Percentiles rank a stretch among this genome's conserved stretches.
Conservation (phyloP, 2,329 filamentous ascomycete species). For the Xylaria sp. region DNA sequence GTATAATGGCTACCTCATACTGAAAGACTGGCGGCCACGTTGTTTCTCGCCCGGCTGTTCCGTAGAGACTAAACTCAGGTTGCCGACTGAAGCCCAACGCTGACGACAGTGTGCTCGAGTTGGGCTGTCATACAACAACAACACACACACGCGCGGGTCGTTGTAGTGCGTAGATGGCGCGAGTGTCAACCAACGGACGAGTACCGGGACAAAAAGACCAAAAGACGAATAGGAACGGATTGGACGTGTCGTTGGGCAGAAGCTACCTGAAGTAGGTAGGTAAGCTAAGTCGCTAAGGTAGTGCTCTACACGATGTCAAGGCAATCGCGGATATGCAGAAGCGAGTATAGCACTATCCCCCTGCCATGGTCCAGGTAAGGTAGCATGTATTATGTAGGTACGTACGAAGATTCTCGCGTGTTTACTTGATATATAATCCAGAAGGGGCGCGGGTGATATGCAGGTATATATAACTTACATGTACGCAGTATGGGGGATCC, state of each 20-base stretch:
- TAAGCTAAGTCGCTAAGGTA: slow-evolving; percentile 34
- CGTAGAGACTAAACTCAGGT: slow-evolving; percentile 33
- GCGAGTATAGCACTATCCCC: slow-evolving; percentile 34
- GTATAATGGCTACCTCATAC: slow-evolving; percentile 49
- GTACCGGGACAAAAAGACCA: slow-evolving; percentile 26
- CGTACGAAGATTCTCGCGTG: slow-evolving; percentile 36
- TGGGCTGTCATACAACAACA: slow-evolving; percentile 38
- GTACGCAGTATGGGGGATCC: slow-evolving; percentile 16
- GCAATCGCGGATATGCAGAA: slow-evolving; percentile 38
- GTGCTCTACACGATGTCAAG: slow-evolving; percentile 34
- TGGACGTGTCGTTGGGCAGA: slow-evolving; percentile 40
- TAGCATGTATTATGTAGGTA: slow-evolving; percentile 36
- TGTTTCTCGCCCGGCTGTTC: slow-evolving; percentile 33
- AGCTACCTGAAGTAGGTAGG: slow-evolving; percentile 39
- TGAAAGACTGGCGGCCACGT: slow-evolving; percentile 44
- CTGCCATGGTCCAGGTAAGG: slow-evolving; percentile 33
- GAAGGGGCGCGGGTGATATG: slow-evolving; percentile 33
- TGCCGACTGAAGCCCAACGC: slow-evolving; percentile 38
- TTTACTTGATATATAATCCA: slow-evolving; percentile 35
- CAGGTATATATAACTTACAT: slow-evolving; percentile 38
- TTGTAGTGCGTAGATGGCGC: slow-evolving; percentile 35
- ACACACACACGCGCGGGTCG: slow-evolving; percentile 29
- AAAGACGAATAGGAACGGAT: slow-evolving; percentile 36
- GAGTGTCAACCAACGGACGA: slow-evolving; percentile 23
- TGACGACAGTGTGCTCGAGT: slow-evolving; percentile 33